Conservation (phyloP, 2,329 filamentous ascomycete species). For the Chrysoporthe cubensis region DNA sequence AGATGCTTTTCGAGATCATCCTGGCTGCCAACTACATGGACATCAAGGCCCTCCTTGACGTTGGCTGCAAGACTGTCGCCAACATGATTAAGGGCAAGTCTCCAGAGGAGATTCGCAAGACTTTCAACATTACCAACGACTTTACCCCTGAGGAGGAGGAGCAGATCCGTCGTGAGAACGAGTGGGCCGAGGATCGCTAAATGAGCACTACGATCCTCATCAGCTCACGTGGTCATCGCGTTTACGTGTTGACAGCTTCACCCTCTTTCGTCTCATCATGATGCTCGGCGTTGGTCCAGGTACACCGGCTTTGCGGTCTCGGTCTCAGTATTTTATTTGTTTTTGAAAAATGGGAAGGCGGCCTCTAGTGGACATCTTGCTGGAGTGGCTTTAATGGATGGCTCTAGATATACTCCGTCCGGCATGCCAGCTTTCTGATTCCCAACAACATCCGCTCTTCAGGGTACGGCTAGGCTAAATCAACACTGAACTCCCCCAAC, state of each 20-base stretch:
- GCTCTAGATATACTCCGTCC: not conserved
- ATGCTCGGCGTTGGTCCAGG: constrained; percentile 26
- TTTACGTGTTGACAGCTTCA: constrained; percentile 12
- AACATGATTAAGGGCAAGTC: constrained; percentile 99
- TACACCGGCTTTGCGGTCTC: constrained; percentile 2
- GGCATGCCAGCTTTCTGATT: not conserved
- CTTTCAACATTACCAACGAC: constrained; percentile 99
- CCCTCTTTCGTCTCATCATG: constrained; percentile 23
- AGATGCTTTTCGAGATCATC: constrained; percentile 99
- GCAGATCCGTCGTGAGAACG: constrained; percentile 90
- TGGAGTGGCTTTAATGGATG: not conserved
- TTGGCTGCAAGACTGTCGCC: constrained; percentile 98
- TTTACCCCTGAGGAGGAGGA: constrained; percentile 99
- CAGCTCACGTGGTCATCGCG: not conserved
- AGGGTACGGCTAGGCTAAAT: not conserved
- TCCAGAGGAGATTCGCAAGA: constrained; percentile 98
- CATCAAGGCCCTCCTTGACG: constrained; percentile 96
- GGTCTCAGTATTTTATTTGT: constrained; percentile 3
- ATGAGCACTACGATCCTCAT: constrained; percentile 2
- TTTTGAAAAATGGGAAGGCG: constrained; percentile 3
- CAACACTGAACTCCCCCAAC: not conserved
- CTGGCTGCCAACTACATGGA: constrained; percentile 98
- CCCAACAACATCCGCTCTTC: no score
- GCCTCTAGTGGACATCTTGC: not conserved
- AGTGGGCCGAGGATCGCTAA: constrained; percentile 86